Conservation (phyloP, 164 flowering plant species). For the Nymphaea colorata region DNA sequence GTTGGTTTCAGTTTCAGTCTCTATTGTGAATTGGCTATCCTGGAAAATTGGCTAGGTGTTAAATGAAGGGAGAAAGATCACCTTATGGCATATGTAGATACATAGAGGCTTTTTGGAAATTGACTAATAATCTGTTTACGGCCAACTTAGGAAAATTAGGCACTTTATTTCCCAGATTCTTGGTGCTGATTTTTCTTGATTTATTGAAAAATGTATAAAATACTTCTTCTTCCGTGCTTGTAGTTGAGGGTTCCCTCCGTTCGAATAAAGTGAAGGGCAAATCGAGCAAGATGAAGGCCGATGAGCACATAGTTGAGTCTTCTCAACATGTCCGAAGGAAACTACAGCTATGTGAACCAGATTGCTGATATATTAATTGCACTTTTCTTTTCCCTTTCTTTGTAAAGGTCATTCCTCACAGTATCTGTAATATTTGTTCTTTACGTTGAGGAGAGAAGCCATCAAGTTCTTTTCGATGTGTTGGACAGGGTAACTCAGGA, state of each 20-base stretch:
- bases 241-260: constrained; percentile 72
- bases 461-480: too few species aligned
- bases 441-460: too few species aligned
- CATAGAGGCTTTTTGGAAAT: background rate
- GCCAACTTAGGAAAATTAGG: too few species aligned
- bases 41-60: background rate
- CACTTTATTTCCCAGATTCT: too few species aligned
- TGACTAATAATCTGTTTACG: background rate
- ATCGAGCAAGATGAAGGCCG: constrained; percentile 16
- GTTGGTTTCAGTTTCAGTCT: too few species aligned
- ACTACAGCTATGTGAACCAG: background rate
- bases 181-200: background rate
- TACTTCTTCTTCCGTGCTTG: background rate
- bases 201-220: background rate
- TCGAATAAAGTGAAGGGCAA: constrained; percentile 28
- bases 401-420: too few species aligned
- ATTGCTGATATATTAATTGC: too few species aligned
- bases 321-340: constrained; percentile 5
- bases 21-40: too few species aligned
- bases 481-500: too few species aligned
- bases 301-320: constrained; percentile 3
- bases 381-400: too few species aligned
- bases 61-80: background rate
- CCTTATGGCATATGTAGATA: too few species aligned
- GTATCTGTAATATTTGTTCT: too few species aligned